Conservation (phyloP, 2,329 filamentous ascomycete species). For the Xylaria sp. region DNA sequence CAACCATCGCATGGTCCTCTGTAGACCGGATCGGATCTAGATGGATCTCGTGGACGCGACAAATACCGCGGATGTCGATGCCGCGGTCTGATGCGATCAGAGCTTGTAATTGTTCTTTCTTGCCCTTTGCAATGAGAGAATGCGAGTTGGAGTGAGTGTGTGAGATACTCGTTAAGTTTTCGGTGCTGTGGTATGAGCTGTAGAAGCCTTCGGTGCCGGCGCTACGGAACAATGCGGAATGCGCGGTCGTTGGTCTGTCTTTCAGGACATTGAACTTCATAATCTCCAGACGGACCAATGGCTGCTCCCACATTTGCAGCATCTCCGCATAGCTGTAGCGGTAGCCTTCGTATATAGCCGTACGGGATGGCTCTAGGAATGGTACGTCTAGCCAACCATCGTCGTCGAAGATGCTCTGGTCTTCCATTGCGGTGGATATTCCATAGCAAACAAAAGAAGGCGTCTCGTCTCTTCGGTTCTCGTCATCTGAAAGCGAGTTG, state of each 20-base stretch:
- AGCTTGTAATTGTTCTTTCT: conserved; percentile 48
- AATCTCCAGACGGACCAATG: conserved; percentile 58
- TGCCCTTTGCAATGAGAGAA: conserved; percentile 52
- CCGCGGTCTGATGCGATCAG: conserved; percentile 50
- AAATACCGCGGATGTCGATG: conserved; percentile 58
- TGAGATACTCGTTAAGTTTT: conserved; percentile 32
- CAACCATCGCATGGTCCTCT: conserved; percentile 38
- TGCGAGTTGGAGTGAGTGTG: conserved; percentile 37
- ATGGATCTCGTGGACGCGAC: conserved; percentile 57
- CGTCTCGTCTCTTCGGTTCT: conserved; percentile 42
- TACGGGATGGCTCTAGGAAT: conserved; percentile 49
- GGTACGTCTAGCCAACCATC: conserved; percentile 59
- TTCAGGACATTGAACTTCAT: conserved; percentile 63
- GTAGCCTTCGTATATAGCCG: conserved; percentile 51
- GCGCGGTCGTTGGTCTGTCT: conserved; percentile 36
- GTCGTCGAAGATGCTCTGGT: conserved; percentile 62
- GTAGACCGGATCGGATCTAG: conserved; percentile 54
- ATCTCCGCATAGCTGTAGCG: conserved; percentile 63
- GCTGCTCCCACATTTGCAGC: conserved; percentile 61
- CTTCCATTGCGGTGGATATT: conserved; percentile 51
- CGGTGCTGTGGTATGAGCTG: conserved; percentile 34
- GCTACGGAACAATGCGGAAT: conserved; percentile 23
- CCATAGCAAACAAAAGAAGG: conserved; percentile 46
- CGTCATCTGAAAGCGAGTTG: conserved; percentile 52
- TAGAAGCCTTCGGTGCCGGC: conserved; percentile 32